A percentile compares a stretch with the other conserved stretches of the same genome.
phyloP scores from a whole-genome alignment of 495 filamentous ascomycete genomes.

The Penicillium dipodomyicola region DNA sequence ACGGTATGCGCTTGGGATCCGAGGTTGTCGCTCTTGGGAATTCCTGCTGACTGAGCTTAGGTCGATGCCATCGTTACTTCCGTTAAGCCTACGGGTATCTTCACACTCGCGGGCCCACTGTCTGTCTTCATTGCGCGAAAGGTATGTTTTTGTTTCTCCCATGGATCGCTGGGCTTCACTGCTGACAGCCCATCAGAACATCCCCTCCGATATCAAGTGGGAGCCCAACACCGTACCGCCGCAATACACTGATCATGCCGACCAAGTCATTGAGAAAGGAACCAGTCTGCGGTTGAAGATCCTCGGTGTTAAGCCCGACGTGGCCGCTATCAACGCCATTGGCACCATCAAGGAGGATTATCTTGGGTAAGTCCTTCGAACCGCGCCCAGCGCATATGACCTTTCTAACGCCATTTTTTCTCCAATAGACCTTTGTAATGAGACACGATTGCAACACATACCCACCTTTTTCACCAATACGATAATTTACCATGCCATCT shows the following conservation, averaged over 20 bases:
- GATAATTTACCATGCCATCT: constrained; percentile 12
- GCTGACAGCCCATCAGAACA: constrained; percentile 60
- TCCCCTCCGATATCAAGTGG: constrained; percentile 88
- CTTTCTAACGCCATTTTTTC: constrained; percentile 11
- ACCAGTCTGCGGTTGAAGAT: constrained; percentile 92
- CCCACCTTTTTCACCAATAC: constrained; percentile 15
- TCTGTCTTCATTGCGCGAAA: constrained; percentile 84
- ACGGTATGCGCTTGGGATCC: constrained; percentile 59
- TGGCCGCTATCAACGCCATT: constrained; percentile 92
- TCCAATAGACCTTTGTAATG: constrained; percentile 39
- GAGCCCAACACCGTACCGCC: constrained; percentile 85
- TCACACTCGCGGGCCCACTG: constrained; percentile 84
- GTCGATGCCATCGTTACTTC: constrained; percentile 88
- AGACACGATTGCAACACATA: constrained; percentile 29
- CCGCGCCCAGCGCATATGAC: neutral
- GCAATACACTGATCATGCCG: constrained; percentile 81
- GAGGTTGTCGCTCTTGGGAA: neutral
- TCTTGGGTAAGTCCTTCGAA: constrained; percentile 44
- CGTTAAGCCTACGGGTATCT: constrained; percentile 89
- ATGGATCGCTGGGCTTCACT: neutral
- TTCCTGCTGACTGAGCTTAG: constrained; percentile 43
- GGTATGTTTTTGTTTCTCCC: constrained; percentile 48
- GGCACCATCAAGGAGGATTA: constrained; percentile 91
- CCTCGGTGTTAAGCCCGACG: constrained; percentile 85
- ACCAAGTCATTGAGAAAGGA: constrained; percentile 89